Evolutionary conservation across 2,329 filamentous ascomycete genomes (phyloP).

Genomic region (Colletotrichum tropicale): DNA sequence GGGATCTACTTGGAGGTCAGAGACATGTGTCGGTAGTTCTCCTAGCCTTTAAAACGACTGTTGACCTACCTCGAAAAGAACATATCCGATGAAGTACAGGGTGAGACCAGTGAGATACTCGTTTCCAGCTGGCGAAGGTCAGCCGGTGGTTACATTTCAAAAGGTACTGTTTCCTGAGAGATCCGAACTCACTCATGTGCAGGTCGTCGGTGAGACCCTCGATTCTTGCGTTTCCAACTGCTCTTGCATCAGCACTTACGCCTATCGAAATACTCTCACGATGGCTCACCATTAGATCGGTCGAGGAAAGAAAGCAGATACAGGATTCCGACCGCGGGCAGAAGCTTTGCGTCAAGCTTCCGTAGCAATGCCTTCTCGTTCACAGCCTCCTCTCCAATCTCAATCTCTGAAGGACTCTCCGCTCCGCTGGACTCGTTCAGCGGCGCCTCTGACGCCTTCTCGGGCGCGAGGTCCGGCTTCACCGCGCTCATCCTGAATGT

Average conservation of each 20-base stretch:
- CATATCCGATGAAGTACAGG: constrained; percentile 68
- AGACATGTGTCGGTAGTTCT: not conserved
- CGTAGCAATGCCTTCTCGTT: constrained; percentile 63
- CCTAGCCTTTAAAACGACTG: accelerated
- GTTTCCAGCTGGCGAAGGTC: constrained; percentile 49
- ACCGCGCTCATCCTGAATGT: constrained; percentile 4
- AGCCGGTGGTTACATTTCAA: constrained; percentile 23
- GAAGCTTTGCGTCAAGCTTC: constrained; percentile 56
- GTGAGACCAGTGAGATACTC: constrained; percentile 71
- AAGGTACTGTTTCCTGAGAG: constrained; percentile 26
- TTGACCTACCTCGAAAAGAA: constrained; percentile 54
- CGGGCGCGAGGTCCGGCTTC: not conserved
- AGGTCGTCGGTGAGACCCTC: constrained; percentile 59
- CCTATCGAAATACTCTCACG: constrained; percentile 27
- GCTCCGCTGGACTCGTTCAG: not conserved
- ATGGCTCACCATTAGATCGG: constrained; percentile 57
- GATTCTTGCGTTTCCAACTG: constrained; percentile 63
- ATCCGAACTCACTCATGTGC: constrained; percentile 51
- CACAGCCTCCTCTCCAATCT: constrained; percentile 30
- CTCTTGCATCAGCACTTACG: not conserved
- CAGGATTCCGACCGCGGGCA: constrained; percentile 58
- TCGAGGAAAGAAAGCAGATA: constrained; percentile 64
- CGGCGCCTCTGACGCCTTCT: constrained; percentile 3
- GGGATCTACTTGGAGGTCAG: constrained; percentile 47
- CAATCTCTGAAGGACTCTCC: constrained; percentile 6